Evolutionary conservation across 208 protist genomes (phyloP).

Genomic region (Leptomonas seymouri): DNA sequence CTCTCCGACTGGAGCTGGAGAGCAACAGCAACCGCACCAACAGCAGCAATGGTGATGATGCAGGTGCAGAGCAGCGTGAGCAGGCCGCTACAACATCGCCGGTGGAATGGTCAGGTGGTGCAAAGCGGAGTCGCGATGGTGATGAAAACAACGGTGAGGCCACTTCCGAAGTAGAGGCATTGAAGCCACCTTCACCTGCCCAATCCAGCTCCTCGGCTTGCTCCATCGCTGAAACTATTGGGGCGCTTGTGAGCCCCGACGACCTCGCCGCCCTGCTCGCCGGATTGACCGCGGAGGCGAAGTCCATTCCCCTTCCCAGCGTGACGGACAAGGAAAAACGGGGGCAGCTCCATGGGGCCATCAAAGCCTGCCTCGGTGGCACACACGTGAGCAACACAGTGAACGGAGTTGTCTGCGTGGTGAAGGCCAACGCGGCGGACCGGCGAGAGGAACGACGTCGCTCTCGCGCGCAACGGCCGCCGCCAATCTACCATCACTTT

Average conservation of each 20-base stretch:
- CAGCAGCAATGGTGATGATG: not conserved
- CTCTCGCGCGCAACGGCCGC: conserved; percentile 25
- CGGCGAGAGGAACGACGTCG: conserved; percentile 68
- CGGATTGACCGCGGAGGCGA: conserved; percentile 29
- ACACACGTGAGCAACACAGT: conserved; percentile 78
- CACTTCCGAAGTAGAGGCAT: not conserved
- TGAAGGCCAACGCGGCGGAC: conserved; percentile 59
- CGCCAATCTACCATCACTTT: conserved; percentile 83
- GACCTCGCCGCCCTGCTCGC: conserved; percentile 54
- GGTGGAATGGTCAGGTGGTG: not conserved
- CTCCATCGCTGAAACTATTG: conserved; percentile 28
- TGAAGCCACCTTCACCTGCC: not conserved
- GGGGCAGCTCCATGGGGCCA: conserved; percentile 57
- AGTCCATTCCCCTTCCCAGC: conserved; percentile 37
- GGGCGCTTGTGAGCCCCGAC: conserved; percentile 35
- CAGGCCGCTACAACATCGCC: not conserved
- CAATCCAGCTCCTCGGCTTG: not conserved
- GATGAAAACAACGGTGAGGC: not conserved
- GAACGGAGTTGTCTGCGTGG: conserved; percentile 51
- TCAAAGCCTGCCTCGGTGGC: conserved; percentile 53
- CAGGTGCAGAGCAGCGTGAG: not conserved
- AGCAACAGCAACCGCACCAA: not conserved
- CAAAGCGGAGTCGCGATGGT: conserved; percentile 18
- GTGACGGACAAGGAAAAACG: conserved; percentile 66
- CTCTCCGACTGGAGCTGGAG: conserved; percentile 62